These are phyloP conservation scores for Seiridium cupressi DNA, from an alignment of 2,329 filamentous ascomycete species.

Conservation along the genomic window DNA sequence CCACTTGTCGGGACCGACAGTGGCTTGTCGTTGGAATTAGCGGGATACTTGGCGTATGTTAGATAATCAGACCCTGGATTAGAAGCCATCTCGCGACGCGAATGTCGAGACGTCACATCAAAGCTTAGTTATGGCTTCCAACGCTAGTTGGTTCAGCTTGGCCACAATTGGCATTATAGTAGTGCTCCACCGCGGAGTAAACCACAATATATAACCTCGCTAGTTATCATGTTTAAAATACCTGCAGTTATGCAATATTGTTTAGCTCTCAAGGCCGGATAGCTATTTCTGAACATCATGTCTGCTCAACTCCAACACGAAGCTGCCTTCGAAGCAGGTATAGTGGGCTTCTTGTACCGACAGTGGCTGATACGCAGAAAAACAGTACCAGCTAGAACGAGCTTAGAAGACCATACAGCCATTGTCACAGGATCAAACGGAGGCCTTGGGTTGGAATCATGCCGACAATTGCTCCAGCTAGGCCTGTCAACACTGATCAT, in stretches of 20 bases:
- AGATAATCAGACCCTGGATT: neutral
- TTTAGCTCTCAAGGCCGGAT: too few relatives aligned
- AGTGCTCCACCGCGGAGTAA: neutral
- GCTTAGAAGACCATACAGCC: constrained; percentile 20
- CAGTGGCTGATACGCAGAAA: constrained; percentile 5
- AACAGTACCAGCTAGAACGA: neutral
- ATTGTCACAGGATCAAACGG: constrained; percentile 49
- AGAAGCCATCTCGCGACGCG: neutral
- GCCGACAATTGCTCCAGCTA: constrained; percentile 35
- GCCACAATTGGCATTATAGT: neutral
- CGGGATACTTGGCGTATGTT: neutral
- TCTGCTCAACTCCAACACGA: constrained; percentile 1
- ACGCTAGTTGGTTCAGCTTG: neutral
- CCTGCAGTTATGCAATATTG: too few relatives aligned
- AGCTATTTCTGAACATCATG: neutral
- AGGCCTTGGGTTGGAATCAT: constrained; percentile 46
- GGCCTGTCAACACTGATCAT: constrained; percentile 42
- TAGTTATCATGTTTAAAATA: too few relatives aligned
- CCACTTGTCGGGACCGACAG: neutral
- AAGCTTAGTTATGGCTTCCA: neutral
- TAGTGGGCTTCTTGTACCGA: constrained; percentile 6
- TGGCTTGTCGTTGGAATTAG: too few relatives aligned
- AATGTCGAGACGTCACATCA: neutral
- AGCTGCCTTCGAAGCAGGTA: constrained; percentile 8
- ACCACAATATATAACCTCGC: too few relatives aligned